phyloP scores from a whole-genome alignment of 345 rosid genomes.

The Gossypium bickii region DNA sequence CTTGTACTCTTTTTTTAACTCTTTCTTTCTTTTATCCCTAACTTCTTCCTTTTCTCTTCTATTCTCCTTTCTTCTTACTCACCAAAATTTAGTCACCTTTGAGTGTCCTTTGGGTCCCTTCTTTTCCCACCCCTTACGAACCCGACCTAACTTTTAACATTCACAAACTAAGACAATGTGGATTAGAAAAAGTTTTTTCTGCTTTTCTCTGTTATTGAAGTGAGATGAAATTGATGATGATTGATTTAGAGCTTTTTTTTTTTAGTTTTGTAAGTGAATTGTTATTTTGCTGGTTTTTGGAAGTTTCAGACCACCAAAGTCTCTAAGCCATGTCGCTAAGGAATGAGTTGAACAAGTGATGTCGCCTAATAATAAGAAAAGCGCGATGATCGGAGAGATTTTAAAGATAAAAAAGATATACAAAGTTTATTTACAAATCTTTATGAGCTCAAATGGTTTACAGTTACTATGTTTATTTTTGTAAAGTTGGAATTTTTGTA shows the following conservation, averaged over 20 bases:
- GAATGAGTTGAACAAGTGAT: constrained; percentile 41
- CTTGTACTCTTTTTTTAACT: too few relatives aligned
- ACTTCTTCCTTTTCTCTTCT: too few relatives aligned
- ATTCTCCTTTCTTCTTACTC: too few relatives aligned
- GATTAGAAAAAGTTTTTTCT: background rate
- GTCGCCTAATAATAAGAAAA: constrained; percentile 33
- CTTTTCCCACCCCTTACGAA: too few relatives aligned
- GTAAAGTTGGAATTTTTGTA: background rate
- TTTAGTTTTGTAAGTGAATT: constrained; percentile 11
- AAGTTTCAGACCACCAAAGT: constrained; percentile 85
- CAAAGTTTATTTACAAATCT: constrained; percentile 9
- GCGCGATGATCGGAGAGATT: constrained; percentile 42
- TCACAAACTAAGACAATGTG: too few relatives aligned
- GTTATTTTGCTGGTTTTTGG: constrained; percentile 26
- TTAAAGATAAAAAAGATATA: constrained; percentile 57
- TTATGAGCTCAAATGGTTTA: background rate
- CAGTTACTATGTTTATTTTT: background rate
- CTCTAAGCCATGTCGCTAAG: constrained; percentile 65
- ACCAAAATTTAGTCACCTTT: too few relatives aligned
- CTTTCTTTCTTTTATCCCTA: too few relatives aligned
- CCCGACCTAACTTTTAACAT: too few relatives aligned
- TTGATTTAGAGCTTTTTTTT: background rate
- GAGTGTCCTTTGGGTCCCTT: too few relatives aligned
- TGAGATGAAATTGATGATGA: background rate
- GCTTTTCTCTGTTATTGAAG: background rate